These are phyloP conservation scores for Blastobotrys apis DNA, from an alignment of 1,139 yeast species.

Conservation along the genomic window DNA sequence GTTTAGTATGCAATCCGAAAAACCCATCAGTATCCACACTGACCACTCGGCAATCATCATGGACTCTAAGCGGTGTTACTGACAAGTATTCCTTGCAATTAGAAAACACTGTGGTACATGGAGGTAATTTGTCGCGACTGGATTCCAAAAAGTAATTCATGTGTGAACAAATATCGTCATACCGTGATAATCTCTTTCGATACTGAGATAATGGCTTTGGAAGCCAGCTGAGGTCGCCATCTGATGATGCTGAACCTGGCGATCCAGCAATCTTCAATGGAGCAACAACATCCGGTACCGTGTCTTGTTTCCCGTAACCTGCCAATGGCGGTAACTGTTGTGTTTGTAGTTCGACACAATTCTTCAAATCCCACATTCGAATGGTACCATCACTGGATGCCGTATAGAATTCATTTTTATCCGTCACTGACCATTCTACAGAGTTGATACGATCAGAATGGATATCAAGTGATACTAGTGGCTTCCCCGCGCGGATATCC, in stretches of 20 bases:
- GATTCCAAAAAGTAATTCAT: constrained; percentile 28
- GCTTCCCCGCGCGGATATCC: constrained; percentile 61
- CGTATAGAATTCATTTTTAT: constrained; percentile 48
- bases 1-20: constrained; percentile 29
- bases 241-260: not conserved
- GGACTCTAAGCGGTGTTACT: constrained; percentile 20
- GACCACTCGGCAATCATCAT: constrained; percentile 2
- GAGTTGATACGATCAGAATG: constrained; percentile 54
- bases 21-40: constrained; percentile 31
- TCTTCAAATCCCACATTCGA: constrained; percentile 63
- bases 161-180: constrained; percentile 29
- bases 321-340: constrained; percentile 9
- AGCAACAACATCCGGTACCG: no score
- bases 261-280: constrained; percentile 4
- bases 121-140: constrained; percentile 19
- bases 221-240: constrained; percentile 25
- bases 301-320: no score
- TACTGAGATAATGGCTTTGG: constrained; percentile 33
- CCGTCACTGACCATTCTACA: constrained; percentile 53
- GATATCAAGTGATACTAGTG: constrained; percentile 52
- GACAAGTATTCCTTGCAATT: constrained; percentile 31
- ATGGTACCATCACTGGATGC: constrained; percentile 71
- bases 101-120: constrained; percentile 30
- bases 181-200: constrained; percentile 30
- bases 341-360: constrained; percentile 19